Conservation (phyloP, 2,329 filamentous ascomycete genomes). For the Nemania serpens region DNA sequence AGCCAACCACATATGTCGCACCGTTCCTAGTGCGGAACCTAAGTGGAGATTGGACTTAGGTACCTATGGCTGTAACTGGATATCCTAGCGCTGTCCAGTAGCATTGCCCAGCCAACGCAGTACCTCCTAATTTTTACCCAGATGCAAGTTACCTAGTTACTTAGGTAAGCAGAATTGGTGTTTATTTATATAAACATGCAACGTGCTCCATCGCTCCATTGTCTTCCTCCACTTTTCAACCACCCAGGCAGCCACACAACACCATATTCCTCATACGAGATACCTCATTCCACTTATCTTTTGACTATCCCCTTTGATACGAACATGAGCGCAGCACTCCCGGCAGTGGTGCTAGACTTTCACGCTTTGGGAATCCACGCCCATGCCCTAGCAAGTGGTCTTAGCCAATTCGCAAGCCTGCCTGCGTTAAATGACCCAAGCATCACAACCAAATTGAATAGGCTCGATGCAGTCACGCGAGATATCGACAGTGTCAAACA, state of each 20-base stretch:
- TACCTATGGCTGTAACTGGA: no score
- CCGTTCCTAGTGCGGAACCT: no score
- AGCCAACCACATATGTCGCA: no score
- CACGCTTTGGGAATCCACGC: not conserved
- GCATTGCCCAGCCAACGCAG: no score
- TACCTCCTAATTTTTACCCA: no score
- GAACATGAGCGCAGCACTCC: not conserved
- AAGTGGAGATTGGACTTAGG: no score
- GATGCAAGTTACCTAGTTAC: not conserved
- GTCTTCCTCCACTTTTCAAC: not conserved
- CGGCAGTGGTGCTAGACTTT: not conserved
- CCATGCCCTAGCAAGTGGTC: not conserved
- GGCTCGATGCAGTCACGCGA: no score
- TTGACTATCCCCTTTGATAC: not conserved
- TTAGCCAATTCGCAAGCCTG: not conserved
- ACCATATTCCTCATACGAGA: no score
- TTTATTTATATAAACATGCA: constrained; percentile 1
- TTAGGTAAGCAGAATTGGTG: not conserved
- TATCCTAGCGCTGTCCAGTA: no score
- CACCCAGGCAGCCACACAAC: not conserved
- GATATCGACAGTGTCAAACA: no score
- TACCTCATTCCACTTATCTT: no score
- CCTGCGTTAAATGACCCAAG: not conserved
- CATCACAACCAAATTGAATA: not conserved
- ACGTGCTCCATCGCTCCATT: no score